A percentile compares a stretch with the other conserved stretches of the same genome.
Evolutionary conservation across 495 filamentous ascomycete species (phyloP).

Genomic region (Talaromyces wortmannii): DNA sequence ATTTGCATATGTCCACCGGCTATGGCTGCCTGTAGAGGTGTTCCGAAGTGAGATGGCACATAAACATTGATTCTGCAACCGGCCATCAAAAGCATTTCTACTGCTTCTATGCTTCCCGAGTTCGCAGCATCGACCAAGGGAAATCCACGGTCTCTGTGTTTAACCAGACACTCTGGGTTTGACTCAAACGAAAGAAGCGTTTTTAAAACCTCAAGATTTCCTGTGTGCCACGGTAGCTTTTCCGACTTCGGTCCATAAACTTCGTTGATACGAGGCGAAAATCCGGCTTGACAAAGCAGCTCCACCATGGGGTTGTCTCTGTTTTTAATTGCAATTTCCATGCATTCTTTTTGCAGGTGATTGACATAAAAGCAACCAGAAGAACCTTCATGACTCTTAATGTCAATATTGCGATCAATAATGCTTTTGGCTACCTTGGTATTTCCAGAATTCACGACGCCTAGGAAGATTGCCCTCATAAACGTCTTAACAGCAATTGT

Average conservation of each 20-base stretch:
- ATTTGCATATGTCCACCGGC: neutral
- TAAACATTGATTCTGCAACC: neutral
- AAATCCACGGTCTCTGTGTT: neutral
- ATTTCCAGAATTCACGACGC: no score
- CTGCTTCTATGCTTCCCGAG: neutral
- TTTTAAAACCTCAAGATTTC: neutral
- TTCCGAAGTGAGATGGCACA: neutral
- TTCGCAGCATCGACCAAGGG: neutral
- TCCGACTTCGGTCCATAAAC: neutral
- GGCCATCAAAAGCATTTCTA: neutral
- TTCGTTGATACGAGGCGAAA: neutral
- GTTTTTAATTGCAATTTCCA: no score
- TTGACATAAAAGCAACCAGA: no score
- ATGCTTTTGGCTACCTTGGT: no score
- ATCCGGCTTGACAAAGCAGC: neutral
- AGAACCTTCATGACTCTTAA: no score
- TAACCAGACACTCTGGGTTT: neutral
- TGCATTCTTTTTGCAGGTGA: no score
- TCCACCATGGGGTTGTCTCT: neutral
- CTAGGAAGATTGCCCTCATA: no score
- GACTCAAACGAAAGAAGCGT: neutral
- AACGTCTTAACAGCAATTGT: no score
- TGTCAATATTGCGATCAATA: no score
- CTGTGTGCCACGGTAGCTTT: neutral
- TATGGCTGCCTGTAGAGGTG: neutral